Evolutionary conservation across 2,329 filamentous ascomycete genomes (phyloP).

Genomic region (Paecilomyces fulvus): DNA sequence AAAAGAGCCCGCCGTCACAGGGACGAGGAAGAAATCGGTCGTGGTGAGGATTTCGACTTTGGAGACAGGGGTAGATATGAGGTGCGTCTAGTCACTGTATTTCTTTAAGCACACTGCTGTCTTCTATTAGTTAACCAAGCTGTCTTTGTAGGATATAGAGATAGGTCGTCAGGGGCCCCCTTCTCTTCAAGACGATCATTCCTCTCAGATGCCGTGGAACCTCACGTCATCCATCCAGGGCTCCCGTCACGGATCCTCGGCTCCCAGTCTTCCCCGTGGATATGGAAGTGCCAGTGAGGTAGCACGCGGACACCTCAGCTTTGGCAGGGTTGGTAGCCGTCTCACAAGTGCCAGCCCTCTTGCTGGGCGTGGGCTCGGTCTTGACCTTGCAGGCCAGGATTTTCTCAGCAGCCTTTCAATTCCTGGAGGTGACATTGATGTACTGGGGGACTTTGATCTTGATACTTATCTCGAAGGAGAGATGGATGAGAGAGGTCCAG

Average conservation of each 20-base stretch:
- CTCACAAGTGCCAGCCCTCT: conserved; percentile 55
- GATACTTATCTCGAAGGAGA: conserved; percentile 25
- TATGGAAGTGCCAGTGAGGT: conserved; percentile 27
- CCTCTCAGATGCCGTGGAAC: conserved; percentile 63
- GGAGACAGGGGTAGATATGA: conserved; percentile 30
- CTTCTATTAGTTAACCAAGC: neutral
- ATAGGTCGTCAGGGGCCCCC: conserved; percentile 60
- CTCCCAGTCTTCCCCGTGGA: conserved; percentile 20
- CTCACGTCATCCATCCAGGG: conserved; percentile 47
- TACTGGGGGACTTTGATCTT: conserved; percentile 20
- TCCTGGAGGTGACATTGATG: conserved; percentile 15
- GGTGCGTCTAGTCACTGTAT: conserved; percentile 11
- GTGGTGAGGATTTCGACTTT: conserved; percentile 15
- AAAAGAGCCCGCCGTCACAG: conserved; percentile 32
- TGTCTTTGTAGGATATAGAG: conserved; percentile 46
- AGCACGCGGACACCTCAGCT: conserved; percentile 12
- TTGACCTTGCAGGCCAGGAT: conserved; percentile 18
- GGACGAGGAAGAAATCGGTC: conserved; percentile 26
- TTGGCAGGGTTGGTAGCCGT: conserved; percentile 39
- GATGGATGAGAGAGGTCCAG: conserved; percentile 16
- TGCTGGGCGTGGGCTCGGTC: conserved; percentile 40
- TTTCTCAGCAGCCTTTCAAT: conserved; percentile 14
- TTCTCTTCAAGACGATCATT: conserved; percentile 59
- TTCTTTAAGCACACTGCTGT: conserved; percentile 1
- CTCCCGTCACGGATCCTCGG: conserved; percentile 39